These are phyloP conservation scores for Lactarius sp. DNA, from an alignment of 768 basidiomycete species.

Conservation along the genomic window DNA sequence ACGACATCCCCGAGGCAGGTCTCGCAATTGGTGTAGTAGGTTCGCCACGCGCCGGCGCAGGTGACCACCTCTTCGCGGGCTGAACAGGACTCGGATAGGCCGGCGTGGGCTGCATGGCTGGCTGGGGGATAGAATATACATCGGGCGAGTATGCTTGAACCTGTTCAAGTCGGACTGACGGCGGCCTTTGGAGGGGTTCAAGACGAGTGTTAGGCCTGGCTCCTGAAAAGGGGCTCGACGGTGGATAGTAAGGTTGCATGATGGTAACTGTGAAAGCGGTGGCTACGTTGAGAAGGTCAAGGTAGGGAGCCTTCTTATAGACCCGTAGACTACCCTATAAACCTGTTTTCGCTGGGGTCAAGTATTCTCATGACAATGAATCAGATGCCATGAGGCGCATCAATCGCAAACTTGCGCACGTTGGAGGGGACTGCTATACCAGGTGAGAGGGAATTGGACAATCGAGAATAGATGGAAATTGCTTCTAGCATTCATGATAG, in stretches of 20 bases:
- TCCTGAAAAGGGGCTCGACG: slow-evolving; percentile 9
- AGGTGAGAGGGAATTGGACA: not conserved
- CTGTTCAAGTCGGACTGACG: not conserved
- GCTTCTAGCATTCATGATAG: not conserved
- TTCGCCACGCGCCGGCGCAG: not conserved
- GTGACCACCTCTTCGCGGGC: not conserved
- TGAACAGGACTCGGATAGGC: not conserved
- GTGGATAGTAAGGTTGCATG: slow-evolving; percentile 13
- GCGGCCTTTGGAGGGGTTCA: not conserved
- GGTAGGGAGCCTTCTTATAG: slow-evolving; percentile 5
- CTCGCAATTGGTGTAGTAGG: not conserved
- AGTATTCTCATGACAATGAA: not conserved
- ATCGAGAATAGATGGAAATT: not conserved
- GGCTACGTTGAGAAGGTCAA: not conserved
- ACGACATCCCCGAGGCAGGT: not conserved
- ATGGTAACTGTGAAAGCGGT: not conserved
- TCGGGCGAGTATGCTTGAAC: not conserved
- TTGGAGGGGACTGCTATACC: not conserved
- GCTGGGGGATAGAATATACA: not conserved
- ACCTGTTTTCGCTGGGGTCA: not conserved
- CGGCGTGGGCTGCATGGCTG: not conserved
- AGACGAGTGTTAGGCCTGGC: not conserved
- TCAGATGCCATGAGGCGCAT: slow-evolving; percentile 1
- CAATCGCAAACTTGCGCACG: not conserved
- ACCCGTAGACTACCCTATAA: not conserved